These are phyloP conservation scores for Blastobotrys capitulatus DNA, from an alignment of 1,139 yeast genomes.

Conservation along the genomic window DNA sequence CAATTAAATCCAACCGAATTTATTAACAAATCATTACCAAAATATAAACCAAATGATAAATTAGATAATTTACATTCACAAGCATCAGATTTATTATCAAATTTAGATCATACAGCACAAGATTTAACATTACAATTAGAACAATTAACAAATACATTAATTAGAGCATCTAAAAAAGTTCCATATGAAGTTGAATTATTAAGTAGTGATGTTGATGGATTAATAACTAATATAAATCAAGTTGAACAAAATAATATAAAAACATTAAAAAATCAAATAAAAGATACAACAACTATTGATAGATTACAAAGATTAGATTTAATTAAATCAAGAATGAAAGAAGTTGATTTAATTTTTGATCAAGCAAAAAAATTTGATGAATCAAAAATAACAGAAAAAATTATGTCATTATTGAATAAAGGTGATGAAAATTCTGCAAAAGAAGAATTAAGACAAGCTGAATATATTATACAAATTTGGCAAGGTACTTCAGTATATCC, in stretches of 20 bases:
- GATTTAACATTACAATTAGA: constrained; percentile 31
- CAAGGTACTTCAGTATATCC: constrained; percentile 27
- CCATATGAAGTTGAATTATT: constrained; percentile 34
- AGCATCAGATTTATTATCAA: constrained; percentile 31
- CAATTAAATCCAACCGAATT: constrained; percentile 30
- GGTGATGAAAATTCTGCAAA: constrained; percentile 24
- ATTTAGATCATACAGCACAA: constrained; percentile 31
- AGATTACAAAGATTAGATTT: constrained; percentile 26
- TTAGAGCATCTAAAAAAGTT: constrained; percentile 29
- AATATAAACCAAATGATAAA: constrained; percentile 18
- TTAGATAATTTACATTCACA: constrained; percentile 30
- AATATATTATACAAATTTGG: constrained; percentile 27
- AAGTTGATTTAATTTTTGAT: constrained; percentile 27
- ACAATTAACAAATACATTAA: constrained; percentile 25
- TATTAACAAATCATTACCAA: constrained; percentile 26
- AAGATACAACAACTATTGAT: constrained; percentile 17
- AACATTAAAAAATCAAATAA: constrained; percentile 17
- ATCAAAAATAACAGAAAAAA: constrained; percentile 18
- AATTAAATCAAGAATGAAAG: constrained; percentile 26
- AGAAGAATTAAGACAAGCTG: constrained; percentile 20
- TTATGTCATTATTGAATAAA: constrained; percentile 18
- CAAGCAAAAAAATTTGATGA: constrained; percentile 29
- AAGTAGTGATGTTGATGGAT: constrained; percentile 28
- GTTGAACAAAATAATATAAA: constrained; percentile 19
- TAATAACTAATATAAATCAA: constrained; percentile 24